Evolutionary conservation across 257 asterid genomes (phyloP), one percentile per base, ranked within the genome.

Genomic region (Solanum sejunctum): DNA sequence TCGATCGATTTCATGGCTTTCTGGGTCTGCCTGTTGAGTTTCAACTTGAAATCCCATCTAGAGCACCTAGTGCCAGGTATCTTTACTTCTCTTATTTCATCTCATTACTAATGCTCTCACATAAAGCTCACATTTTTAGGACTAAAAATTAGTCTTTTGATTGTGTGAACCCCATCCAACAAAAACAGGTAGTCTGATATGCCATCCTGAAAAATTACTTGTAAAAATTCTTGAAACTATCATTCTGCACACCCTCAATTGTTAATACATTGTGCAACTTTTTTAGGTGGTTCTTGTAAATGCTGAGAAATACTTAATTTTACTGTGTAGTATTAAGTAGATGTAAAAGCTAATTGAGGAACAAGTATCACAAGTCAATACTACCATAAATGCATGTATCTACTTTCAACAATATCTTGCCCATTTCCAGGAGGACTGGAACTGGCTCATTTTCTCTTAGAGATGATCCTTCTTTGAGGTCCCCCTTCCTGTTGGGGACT

Each of bases 61-160:
- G 94, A 89, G 98, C 92, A 69, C 99, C 99, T 21, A 97, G 99
- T 88, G 99, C 99, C 77, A 97, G 99, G 99, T 97, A 9, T 32
- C 28, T 41, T 52, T 81, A 60, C 57, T 81, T 18, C 58, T 58
- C 43, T 20, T 23, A n/a, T 47, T 21, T 47, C 69, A 80, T 82
- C 84, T 82, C 58, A 2, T 41, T 5, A 39, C 28, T 16, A 10
- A 16, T 64, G 56, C 58, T 39, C 20, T 41, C 43, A 20, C 45
- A 18, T 58, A 57, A 81, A 81, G 6, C 23, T 58, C 0, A 82
- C 7, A 81, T 56, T 20, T 81, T 58, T 15, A 12, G 13, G 26
- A 3, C 45, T 23, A 49, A 75, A 49, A 75, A 13, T 21, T 2
- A 13, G 51, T 2, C 5, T 72, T 66, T 66, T 7, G 2, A 1